These are phyloP conservation scores for Saccharomycopsis babjevae DNA, from an alignment of 805 yeast genomes.

Conservation along the genomic window DNA sequence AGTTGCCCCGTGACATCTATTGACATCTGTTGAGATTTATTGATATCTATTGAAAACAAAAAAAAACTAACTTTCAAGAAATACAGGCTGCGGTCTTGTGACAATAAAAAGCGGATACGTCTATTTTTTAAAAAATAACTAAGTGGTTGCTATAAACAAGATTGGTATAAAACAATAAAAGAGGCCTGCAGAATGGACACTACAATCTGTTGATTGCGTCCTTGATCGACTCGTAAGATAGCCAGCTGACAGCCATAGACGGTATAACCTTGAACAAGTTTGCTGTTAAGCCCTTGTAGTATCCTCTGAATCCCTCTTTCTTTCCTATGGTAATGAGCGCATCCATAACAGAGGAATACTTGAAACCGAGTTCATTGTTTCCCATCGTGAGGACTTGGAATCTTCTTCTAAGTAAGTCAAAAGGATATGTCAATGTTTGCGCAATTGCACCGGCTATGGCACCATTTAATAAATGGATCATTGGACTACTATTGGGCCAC, in stretches of 20 bases:
- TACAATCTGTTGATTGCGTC: conserved; percentile 24
- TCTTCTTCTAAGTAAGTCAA: conserved; percentile 78
- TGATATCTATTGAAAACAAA: too few species aligned
- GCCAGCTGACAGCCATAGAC: conserved; percentile 93
- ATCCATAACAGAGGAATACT: conserved; percentile 64
- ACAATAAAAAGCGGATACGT: too few species aligned
- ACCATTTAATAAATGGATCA: conserved; percentile 46
- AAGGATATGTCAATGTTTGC: conserved; percentile 84
- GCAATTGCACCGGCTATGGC: conserved; percentile 85
- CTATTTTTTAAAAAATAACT: too few species aligned
- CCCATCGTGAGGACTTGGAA: conserved; percentile 88
- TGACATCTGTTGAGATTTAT: too few species aligned
- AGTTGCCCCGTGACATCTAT: too few species aligned
- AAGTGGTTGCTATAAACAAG: too few species aligned
- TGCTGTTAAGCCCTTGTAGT: conserved; percentile 67
- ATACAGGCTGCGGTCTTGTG: too few species aligned
- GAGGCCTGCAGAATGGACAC: background rate
- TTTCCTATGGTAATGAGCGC: conserved; percentile 63
- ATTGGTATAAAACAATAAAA: background rate
- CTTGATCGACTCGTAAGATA: conserved; percentile 66
- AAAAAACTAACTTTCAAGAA: too few species aligned
- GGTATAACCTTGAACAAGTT: conserved; percentile 87
- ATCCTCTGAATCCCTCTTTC: conserved; percentile 64
- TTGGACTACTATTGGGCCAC: conserved; percentile 28
- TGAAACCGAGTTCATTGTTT: conserved; percentile 63